phyloP scores from a whole-genome alignment of 139 green algal species.

The Mesotaenium endlicherianum region DNA sequence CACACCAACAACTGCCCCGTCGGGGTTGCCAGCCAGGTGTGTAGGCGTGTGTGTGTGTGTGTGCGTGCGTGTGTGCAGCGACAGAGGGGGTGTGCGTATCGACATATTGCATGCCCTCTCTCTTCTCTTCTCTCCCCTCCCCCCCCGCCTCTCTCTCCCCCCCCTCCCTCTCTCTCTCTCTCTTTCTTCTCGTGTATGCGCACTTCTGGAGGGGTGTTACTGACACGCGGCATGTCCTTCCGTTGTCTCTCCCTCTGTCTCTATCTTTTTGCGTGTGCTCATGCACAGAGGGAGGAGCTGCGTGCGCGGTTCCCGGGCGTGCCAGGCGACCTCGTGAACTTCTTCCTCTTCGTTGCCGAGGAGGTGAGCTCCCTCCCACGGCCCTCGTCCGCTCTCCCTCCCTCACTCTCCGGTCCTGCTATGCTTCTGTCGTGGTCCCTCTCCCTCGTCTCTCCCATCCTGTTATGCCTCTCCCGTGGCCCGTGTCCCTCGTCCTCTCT shows the following conservation, averaged over 20 bases:
- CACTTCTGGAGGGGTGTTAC: too few relatives aligned
- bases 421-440: background rate
- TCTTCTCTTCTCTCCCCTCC: background rate
- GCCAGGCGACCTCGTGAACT: constrained; percentile 93
- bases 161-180: too few relatives aligned
- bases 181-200: too few relatives aligned
- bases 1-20: constrained; percentile 99
- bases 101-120: background rate
- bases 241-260: too few relatives aligned
- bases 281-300: constrained; percentile 86
- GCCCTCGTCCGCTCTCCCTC: background rate
- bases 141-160: too few relatives aligned
- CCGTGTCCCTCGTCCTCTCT: too few relatives aligned
- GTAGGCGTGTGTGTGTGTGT: background rate
- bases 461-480: too few relatives aligned
- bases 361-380: constrained; percentile 43
- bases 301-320: constrained; percentile 91
- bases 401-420: background rate
- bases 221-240: too few relatives aligned
- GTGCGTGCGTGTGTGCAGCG: background rate
- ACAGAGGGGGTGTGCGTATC: too few relatives aligned
- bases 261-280: too few relatives aligned
- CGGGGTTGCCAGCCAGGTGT: constrained; percentile 85
- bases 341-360: constrained; percentile 85
- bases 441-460: too few relatives aligned